Percentiles rank a stretch among this genome's conserved stretches.
Conservation (phyloP, 2,329 filamentous ascomycete species). For the Epichloe gansuensis region DNA sequence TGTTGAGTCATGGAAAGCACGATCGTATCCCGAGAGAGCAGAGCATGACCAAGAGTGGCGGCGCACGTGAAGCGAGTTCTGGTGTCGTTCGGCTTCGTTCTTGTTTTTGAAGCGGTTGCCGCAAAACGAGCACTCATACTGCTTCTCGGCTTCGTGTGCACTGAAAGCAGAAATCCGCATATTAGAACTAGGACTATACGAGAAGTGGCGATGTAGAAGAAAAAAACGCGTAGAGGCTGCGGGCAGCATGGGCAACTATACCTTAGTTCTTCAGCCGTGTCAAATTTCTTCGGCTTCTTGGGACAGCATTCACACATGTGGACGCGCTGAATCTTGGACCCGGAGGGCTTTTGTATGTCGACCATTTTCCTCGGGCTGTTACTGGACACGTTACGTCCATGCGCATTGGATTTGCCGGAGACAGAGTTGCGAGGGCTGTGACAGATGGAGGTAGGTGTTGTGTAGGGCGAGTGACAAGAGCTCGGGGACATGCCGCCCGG, state of each 20-base stretch:
- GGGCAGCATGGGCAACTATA: constrained; percentile 31
- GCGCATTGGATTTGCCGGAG: constrained; percentile 24
- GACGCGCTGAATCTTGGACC: constrained; percentile 38
- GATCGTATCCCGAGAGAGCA: constrained; percentile 61
- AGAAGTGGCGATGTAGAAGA: too few species aligned
- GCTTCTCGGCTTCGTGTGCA: constrained; percentile 84
- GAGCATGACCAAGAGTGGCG: constrained; percentile 96
- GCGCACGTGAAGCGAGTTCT: constrained; percentile 85
- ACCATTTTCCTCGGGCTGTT: constrained; percentile 38
- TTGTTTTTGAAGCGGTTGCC: constrained; percentile 98
- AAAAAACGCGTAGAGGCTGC: too few species aligned
- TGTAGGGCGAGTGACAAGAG: constrained; percentile 36
- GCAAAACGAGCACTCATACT: constrained; percentile 87
- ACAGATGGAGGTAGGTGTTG: constrained; percentile 33
- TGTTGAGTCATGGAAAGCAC: constrained; percentile 76
- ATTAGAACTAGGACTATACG: constrained; percentile 11
- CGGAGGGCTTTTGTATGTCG: constrained; percentile 34
- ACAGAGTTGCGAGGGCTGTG: constrained; percentile 37
- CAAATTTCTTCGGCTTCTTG: constrained; percentile 94
- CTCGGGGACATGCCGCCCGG: constrained; percentile 39
- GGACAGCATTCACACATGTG: constrained; percentile 86
- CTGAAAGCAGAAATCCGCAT: constrained; percentile 30
- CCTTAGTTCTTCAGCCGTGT: constrained; percentile 71
- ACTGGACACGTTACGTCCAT: constrained; percentile 34
- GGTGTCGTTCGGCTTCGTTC: constrained; percentile 91